These are phyloP conservation scores for Jamesozyma jinghongensis DNA, from an alignment of 805 yeast genomes.

Conservation along the genomic window DNA sequence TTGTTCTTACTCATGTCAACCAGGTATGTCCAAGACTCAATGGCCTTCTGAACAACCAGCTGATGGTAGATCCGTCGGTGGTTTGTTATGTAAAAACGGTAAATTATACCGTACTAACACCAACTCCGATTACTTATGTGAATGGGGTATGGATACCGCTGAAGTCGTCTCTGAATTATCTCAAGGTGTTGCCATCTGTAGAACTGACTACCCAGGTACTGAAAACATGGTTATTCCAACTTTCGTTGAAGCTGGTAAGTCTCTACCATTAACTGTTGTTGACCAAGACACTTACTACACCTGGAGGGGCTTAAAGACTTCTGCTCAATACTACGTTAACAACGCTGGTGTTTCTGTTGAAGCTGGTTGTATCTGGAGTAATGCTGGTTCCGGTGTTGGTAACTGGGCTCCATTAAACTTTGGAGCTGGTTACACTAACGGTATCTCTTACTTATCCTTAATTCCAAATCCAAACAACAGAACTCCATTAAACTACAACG, in stretches of 20 bases:
- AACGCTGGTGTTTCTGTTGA: slow-evolving; percentile 62
- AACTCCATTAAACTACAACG: slow-evolving; percentile 48
- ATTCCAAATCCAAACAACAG: slow-evolving; percentile 72
- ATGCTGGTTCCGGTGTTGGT: slow-evolving; percentile 49
- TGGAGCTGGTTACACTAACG: slow-evolving; percentile 63
- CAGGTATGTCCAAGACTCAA: slow-evolving; percentile 76
- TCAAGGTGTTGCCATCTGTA: slow-evolving; percentile 54
- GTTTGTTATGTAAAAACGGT: slow-evolving; percentile 55
- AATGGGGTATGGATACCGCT: slow-evolving; percentile 53
- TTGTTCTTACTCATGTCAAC: slow-evolving; percentile 71
- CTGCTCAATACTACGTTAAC: slow-evolving; percentile 69
- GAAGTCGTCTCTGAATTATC: slow-evolving; percentile 42
- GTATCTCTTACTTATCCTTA: slow-evolving; percentile 56
- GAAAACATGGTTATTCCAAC: slow-evolving; percentile 75
- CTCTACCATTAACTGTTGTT: slow-evolving; percentile 48
- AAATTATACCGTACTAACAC: slow-evolving; percentile 53
- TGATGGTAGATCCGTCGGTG: slow-evolving; percentile 65
- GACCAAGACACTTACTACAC: slow-evolving; percentile 48
- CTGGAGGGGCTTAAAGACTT: slow-evolving; percentile 57
- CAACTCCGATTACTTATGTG: slow-evolving; percentile 47
- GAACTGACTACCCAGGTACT: slow-evolving; percentile 78
- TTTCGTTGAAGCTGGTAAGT: slow-evolving; percentile 40
- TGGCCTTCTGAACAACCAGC: slow-evolving; percentile 64
- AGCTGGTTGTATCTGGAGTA: slow-evolving; percentile 70
- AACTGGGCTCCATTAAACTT: slow-evolving; percentile 75